These are phyloP conservation scores for Fusarium oxysporum DNA, from an alignment of 2,329 filamentous ascomycete genomes.

Conservation along the genomic window DNA sequence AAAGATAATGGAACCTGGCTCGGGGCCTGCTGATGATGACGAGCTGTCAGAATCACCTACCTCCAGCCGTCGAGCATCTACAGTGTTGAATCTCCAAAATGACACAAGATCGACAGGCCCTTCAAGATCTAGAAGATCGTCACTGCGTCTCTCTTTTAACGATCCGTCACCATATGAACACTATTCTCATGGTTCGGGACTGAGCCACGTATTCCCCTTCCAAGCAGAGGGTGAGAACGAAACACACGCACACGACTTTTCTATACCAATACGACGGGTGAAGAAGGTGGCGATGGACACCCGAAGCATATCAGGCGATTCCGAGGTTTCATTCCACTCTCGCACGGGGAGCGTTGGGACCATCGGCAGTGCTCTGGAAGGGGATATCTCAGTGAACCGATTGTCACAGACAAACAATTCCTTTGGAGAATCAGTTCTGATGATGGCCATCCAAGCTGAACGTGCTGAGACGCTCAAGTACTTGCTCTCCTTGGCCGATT, in stretches of 20 bases:
- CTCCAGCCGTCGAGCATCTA: slow-evolving; percentile 59
- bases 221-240: slow-evolving; percentile 66
- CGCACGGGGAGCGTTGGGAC: slow-evolving; percentile 83
- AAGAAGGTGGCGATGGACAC: slow-evolving; percentile 93
- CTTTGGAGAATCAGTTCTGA: slow-evolving; percentile 84
- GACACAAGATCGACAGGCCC: slow-evolving; percentile 46
- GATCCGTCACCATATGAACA: slow-evolving; percentile 55
- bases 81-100: slow-evolving; percentile 61
- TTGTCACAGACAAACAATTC: slow-evolving; percentile 77
- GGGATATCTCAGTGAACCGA: slow-evolving; percentile 85
- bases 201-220: slow-evolving; percentile 93
- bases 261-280: slow-evolving; percentile 60
- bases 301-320: slow-evolving; percentile 87
- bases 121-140: slow-evolving; percentile 53
- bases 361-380: slow-evolving; percentile 78
- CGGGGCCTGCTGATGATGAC: slow-evolving; percentile 60
- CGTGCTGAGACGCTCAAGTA: slow-evolving; percentile 81
- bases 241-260: slow-evolving; percentile 43
- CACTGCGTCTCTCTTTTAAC: slow-evolving; percentile 51
- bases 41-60: slow-evolving; percentile 55
- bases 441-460: slow-evolving; percentile 85
- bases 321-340: slow-evolving; percentile 85
- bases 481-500: slow-evolving; percentile 79
- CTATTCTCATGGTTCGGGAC: slow-evolving; percentile 66
- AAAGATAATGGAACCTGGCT: slow-evolving; percentile 80